Conservation (phyloP, 495 filamentous ascomycete species). For the Gamarada debralockiae region DNA sequence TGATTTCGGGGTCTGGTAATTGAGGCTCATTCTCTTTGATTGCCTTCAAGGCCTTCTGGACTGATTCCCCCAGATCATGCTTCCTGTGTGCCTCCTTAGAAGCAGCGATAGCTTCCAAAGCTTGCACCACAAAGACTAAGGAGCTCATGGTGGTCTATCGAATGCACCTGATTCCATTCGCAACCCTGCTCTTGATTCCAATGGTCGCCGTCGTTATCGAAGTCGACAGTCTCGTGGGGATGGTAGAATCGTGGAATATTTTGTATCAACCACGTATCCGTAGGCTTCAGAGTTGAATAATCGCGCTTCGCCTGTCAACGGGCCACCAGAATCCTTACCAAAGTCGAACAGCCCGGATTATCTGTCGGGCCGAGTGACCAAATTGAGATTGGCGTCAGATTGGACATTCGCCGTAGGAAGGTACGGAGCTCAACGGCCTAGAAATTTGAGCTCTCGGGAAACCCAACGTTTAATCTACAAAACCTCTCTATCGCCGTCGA, state of each 20-base stretch:
- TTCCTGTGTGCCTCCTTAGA: constrained; percentile 82
- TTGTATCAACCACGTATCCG: no score
- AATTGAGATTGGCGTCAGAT: no score
- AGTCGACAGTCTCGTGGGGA: no score
- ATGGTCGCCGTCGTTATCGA: no score
- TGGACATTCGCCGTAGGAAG: no score
- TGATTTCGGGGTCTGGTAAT: constrained; percentile 75
- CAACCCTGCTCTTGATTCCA: neutral
- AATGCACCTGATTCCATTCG: constrained; percentile 22
- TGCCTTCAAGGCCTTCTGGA: constrained; percentile 73
- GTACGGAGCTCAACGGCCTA: no score
- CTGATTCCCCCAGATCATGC: constrained; percentile 74
- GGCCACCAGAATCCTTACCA: no score
- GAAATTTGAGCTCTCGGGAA: neutral
- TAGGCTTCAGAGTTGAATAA: neutral
- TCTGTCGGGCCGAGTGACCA: no score
- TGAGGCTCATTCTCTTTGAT: constrained; percentile 73
- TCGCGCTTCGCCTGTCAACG: no score
- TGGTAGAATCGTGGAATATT: neutral
- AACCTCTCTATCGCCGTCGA: neutral
- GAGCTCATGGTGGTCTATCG: constrained; percentile 70
- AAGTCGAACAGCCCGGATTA: no score
- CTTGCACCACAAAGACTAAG: constrained; percentile 88
- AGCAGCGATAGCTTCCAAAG: constrained; percentile 82
- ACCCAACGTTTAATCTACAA: neutral